These are phyloP conservation scores for Penicillium paxilli DNA, from an alignment of 495 filamentous ascomycete genomes.

Conservation along the genomic window DNA sequence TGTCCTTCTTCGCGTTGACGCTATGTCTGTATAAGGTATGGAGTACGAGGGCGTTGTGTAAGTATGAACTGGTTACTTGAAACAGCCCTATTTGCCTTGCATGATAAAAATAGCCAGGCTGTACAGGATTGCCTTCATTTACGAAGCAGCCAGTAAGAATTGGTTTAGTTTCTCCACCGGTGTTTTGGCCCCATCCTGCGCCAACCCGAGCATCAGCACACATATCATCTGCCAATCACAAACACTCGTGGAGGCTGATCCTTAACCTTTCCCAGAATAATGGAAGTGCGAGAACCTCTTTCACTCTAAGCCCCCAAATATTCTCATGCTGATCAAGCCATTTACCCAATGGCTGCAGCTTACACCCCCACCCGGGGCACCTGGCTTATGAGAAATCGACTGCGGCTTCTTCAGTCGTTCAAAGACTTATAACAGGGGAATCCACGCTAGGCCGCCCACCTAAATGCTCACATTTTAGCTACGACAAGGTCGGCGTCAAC, in stretches of 20 bases:
- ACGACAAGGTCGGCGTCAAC: no score
- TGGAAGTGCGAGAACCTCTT: neutral
- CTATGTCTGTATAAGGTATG: no score
- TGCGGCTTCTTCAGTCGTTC: neutral
- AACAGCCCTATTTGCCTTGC: neutral
- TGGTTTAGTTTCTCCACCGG: neutral
- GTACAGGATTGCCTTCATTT: neutral
- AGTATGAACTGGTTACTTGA: neutral
- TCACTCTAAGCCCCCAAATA: neutral
- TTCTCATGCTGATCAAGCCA: neutral
- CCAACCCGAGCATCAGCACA: neutral
- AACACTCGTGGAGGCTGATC: neutral
- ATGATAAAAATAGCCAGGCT: slow-evolving; percentile 3
- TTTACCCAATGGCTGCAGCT: neutral
- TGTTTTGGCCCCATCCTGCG: slow-evolving; percentile 1
- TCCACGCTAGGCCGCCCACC: neutral
- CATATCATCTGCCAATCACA: neutral
- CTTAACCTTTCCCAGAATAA: neutral
- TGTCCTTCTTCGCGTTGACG: no score
- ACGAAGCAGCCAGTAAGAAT: neutral
- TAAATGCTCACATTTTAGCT: neutral
- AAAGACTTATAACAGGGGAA: neutral
- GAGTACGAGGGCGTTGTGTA: no score
- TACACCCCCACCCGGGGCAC: neutral
- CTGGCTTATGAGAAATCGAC: neutral